Evolutionary conservation across 2,329 filamentous ascomycete species (phyloP), one percentile per base, ranked within the genome.

Genomic region (Penicillium sp.): DNA sequence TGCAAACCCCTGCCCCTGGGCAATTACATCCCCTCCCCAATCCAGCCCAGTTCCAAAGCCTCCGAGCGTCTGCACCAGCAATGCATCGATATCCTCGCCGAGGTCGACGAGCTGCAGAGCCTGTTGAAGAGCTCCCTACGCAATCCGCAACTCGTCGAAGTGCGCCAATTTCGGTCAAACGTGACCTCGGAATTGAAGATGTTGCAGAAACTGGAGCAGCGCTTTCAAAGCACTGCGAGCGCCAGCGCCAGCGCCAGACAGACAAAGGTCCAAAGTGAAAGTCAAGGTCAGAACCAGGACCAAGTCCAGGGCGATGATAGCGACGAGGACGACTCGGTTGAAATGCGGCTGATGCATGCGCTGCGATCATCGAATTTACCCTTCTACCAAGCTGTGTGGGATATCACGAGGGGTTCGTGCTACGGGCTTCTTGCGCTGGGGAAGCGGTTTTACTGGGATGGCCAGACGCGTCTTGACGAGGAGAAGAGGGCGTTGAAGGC

Each of bases 371-470:
- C 87, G 0, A 91, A 91, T 75, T 71, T 91, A 12, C 83, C 86
- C 0, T 91, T 89, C 70, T 86, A 88, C 58, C 83, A 86, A 65
- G 82, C 85, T 6, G 81, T 91, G 2, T 91, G 89, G 89, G 75
- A 76, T 30, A 82, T 85, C 24, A 87, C 86, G 17, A 90, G 88
- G 72, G 78, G 77, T 19, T 69, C 69, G 10, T 86, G 84, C 59
- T 78, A 73, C 0, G 84, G 85, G 0, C 68, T 91, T 10, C 80
- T 84, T 37, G 83, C 83, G n/a, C 81, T 91, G 56, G 79, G 82
- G 55, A 86, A 85, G 71, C 76, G 82, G 44, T 84, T 87, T 64
- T 85, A 85, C 66, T 85, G 79, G 77, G 74, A 77, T 47, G 59
- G 49, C 8, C 61, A 61, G 17, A 56, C 12, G 38, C 58, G 63